Evolutionary conservation across 2,329 filamentous ascomycete genomes (phyloP), one percentile per base, ranked within the genome.

Genomic region (Diaporthe sp.): DNA sequence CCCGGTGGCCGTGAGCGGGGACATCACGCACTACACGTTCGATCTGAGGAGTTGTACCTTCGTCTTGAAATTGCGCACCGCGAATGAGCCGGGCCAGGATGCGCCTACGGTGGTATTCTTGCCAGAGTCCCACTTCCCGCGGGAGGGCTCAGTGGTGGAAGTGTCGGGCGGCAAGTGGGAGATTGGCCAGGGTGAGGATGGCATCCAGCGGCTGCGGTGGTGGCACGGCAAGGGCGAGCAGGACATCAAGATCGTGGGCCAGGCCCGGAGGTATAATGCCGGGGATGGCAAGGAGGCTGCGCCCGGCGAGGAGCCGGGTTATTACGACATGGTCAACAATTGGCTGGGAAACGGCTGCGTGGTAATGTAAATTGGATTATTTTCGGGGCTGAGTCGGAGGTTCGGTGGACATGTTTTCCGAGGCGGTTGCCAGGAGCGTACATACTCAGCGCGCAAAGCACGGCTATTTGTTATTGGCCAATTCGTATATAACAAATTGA

Each of bases 161-260:
- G 94, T 95, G 39, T 95, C 91, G 70, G 94, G 94, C 0, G 97
- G 97, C 9, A 97, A 96, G 82, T 99, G 96, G 96, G 92, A 93
- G 79, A 95, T 98, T 76, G 92, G 91, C 79, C 89, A 91, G 12
- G 91, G 94, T 77, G 91, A 91, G 0, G 91, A 91, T 7, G 86
- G 91, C 79, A 87, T 95, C 76, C 96, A 98, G 85, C 90, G 90
- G 78, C 85, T 99, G 78, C 91, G 91, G 79, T 99, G 97, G 97
- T 98, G 96, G 96, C 96, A 99, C 84, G 91, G 91, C 1, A 93
- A 93, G 74, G 97, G 96, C 2, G 92, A 95, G 79, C 96, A 98
- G 84, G 92, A 87, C 65, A 88, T 99, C 73, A 94, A 90, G 77
- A 89, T 98, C 12, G 92, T 90, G 28, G 97, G 97, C 0, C 85